phyloP scores from a whole-genome alignment of 2,329 filamentous ascomycete species.

The Xylaria sp. region DNA sequence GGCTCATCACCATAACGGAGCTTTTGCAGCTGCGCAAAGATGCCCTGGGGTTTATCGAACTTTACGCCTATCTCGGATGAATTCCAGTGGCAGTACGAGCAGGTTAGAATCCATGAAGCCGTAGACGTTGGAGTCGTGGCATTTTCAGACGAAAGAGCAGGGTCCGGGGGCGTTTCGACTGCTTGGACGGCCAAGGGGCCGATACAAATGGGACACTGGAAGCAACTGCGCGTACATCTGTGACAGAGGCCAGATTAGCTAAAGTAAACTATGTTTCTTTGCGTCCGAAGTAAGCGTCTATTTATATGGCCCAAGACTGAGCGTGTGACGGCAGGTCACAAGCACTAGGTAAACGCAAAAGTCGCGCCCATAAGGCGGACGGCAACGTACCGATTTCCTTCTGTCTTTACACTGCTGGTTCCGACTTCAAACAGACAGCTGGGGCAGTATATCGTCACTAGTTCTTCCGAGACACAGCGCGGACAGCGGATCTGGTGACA shows the following conservation, averaged over 20 bases:
- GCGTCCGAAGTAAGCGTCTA: neutral
- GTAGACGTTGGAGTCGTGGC: conserved; percentile 49
- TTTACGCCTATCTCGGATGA: conserved; percentile 89
- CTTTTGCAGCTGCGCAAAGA: conserved; percentile 81
- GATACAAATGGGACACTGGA: conserved; percentile 91
- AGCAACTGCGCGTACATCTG: conserved; percentile 93
- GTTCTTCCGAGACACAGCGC: conserved; percentile 91
- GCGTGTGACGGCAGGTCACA: neutral
- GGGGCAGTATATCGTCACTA: conserved; percentile 94
- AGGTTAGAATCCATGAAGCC: conserved; percentile 80
- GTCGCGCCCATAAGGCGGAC: neutral
- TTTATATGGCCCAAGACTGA: neutral
- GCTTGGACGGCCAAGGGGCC: conserved; percentile 81
- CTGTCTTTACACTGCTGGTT: conserved; percentile 89
- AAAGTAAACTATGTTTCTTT: neutral
- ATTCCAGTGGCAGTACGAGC: conserved; percentile 93
- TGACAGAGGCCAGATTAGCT: conserved; percentile 16
- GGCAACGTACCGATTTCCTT: conserved; percentile 82
- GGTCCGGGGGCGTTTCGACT: conserved; percentile 67
- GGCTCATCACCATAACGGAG: conserved; percentile 70
- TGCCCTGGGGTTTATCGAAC: conserved; percentile 89
- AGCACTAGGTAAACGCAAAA: neutral
- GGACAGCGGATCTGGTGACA: conserved; percentile 96
- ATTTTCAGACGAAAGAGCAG: conserved; percentile 58
- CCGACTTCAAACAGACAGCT: conserved; percentile 96